A percentile compares a stretch with the other conserved stretches of the same genome.
Evolutionary conservation across 495 filamentous ascomycete species (phyloP).

Genomic region (Aspergillus saccharolyticus): DNA sequence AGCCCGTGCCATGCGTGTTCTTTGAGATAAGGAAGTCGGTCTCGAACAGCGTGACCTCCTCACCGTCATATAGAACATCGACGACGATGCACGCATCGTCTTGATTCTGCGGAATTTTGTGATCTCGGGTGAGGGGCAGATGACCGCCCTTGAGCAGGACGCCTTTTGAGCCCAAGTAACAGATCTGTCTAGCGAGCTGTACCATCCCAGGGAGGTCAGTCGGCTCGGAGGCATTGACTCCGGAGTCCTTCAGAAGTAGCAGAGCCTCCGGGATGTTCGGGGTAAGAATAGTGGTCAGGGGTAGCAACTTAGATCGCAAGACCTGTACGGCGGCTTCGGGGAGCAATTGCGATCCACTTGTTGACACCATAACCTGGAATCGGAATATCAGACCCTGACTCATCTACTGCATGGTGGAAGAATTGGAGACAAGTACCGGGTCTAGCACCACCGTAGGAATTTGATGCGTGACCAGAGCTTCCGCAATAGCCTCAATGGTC

Average conservation of each 20-base stretch:
- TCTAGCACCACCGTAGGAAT: conserved; percentile 70
- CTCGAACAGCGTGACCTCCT: conserved; percentile 53
- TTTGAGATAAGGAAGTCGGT: conserved; percentile 61
- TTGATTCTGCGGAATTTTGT: conserved; percentile 44
- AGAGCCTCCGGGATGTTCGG: conserved; percentile 90
- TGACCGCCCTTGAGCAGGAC: conserved; percentile 93
- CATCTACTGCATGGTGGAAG: background rate
- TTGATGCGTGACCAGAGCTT: conserved; percentile 55
- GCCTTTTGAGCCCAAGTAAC: conserved; percentile 64
- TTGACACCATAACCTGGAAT: conserved; percentile 84
- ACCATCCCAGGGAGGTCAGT: conserved; percentile 56
- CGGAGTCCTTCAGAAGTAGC: conserved; percentile 60
- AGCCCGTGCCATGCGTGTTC: conserved; percentile 94
- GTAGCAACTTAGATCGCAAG: conserved; percentile 65
- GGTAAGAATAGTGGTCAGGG: conserved; percentile 72
- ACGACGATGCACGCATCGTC: conserved; percentile 61
- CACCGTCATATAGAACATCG: conserved; percentile 66
- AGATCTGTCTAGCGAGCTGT: conserved; percentile 60
- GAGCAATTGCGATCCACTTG: conserved; percentile 72
- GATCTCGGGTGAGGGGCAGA: conserved; percentile 64
- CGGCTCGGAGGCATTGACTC: conserved; percentile 43
- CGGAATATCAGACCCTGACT: background rate
- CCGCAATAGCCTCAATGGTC: conserved; percentile 70
- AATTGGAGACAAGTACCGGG: conserved; percentile 52
- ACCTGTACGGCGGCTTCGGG: conserved; percentile 61